Base-by-base conservation (phyloP, 805 yeast species). In the Kodamaea fukazawae region DNA sequence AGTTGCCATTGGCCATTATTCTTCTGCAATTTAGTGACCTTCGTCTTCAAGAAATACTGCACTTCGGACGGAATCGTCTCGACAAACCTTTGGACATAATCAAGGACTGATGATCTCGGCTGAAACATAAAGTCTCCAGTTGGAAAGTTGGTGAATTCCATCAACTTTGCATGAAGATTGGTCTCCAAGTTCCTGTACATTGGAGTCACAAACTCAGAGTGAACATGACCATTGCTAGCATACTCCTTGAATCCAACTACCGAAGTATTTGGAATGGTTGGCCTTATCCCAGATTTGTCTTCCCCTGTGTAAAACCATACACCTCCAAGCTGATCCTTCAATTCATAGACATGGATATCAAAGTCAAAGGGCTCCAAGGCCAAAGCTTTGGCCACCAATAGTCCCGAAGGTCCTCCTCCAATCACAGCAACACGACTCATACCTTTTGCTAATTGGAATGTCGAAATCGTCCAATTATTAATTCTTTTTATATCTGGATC, bases 111-210 rank as follows among this genome's bases (percentile, higher is more conserved):
- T 4, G 34, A 30, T 7, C 59, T 46, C 10, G 45, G 34, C 9
- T 50, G 47, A 25, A 54, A 57, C 15, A 44, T 43, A 9, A 44
- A 38, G 3, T 46, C 46, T 25, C 47, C 43, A 25, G 48, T 52
- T 8, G 56, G 60, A 6, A 47, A 48, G 43, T 70, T 76, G 32
- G 69, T 58, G 31, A 51, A 73, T 2, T 76, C 67, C 78, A 73
- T 73, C 42, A 71, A 43, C n/a, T 54, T 58, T 38, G 69, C 73
- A 7, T 69, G 63, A 25, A 72, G 57, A 39, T 73, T 73, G 11
- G 78, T 70, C 45, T 57, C 61, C 42, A 57, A 45, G 15, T 47
- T 42, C 25, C 47, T 40, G 47, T 57, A 57, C 57, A 57, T 53
- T 18, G 60, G 53, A 7, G 58, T 52, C 11, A 53, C 23, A 34